Base-by-base conservation (phyloP, 2,329 filamentous ascomycete species). In the Verticillium longisporum region DNA sequence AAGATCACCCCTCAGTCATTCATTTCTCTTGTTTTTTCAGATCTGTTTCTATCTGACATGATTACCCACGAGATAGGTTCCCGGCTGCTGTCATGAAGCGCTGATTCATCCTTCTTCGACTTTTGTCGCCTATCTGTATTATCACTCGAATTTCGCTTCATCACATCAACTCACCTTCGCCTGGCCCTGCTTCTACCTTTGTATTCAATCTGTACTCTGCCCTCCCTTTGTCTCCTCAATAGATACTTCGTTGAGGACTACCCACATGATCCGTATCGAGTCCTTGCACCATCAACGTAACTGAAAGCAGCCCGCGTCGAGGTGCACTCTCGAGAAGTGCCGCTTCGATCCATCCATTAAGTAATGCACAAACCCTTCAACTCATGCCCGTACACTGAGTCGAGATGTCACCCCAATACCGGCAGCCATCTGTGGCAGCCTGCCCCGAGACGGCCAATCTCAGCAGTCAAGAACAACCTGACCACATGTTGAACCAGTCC, bases 391-490 rank as follows among this genome's bases (percentile, higher is more conserved):
- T 13, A 21, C 45, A 50, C 5, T 15, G 15, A 33, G 31, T 18
- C 3, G 54, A 45, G 26, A 64, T 64, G 61, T 61, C 62, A 37
- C 32, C 57, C 34, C 41, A 37, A 15, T 61, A 64, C 26, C 56
- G 37, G 7, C 54, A 58, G n/a, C 62, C 61, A 14, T 61, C 56
- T 9, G 59, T 64, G 10, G 61, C 61, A 36, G 31, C 55, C 37
- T 32, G 53, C 18, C 45, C 45, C n/a, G 45, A 26, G 45, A 50
- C 45, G 11, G 15, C n/a, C 11, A 18, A 13, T n/a, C 31, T 34
- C 21, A n/a, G 33, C 26, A 34, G 38, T 38, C 36, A 13, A 55
- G 33, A 54, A 37, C 53, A 21, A 61, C 26, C 26, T 26, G 4
- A 58, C 15, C 31, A 33, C 21, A 34, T 26, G 18, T 21, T 50